Evolutionary conservation across 768 basidiomycete genomes (phyloP).

Genomic region (Pulveroboletus frians): DNA sequence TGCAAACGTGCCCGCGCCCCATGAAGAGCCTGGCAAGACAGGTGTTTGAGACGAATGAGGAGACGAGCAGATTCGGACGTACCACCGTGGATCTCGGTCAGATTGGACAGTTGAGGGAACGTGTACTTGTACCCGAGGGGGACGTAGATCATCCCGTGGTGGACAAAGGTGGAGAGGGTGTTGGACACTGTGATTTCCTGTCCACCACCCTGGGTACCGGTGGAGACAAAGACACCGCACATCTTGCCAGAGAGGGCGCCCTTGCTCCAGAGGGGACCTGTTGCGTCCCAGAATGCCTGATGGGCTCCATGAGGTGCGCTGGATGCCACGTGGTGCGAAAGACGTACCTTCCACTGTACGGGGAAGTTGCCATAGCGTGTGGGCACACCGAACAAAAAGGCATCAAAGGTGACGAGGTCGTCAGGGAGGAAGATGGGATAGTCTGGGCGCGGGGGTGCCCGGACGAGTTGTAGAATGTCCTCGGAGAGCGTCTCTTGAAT

Average conservation of each 20-base stretch:
- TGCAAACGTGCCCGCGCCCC: slow-evolving; percentile 73
- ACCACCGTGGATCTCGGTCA: slow-evolving; percentile 46
- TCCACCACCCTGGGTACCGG: slow-evolving; percentile 45
- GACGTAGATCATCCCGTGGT: slow-evolving; percentile 52
- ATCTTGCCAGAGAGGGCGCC: slow-evolving; percentile 44
- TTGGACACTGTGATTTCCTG: slow-evolving; percentile 38
- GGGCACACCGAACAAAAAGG: slow-evolving; percentile 42
- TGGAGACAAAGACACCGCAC: slow-evolving; percentile 42
- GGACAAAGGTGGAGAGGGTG: slow-evolving; percentile 43
- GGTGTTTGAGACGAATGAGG: too few species aligned
- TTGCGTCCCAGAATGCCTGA: slow-evolving; percentile 45
- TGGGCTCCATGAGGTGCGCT: slow-evolving; percentile 19
- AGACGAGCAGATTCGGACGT: too few species aligned
- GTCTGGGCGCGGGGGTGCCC: slow-evolving; percentile 64
- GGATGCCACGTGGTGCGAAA: not conserved
- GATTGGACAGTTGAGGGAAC: slow-evolving; percentile 35
- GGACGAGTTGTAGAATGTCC: slow-evolving; percentile 64
- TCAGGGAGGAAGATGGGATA: slow-evolving; percentile 39
- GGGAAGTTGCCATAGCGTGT: slow-evolving; percentile 47
- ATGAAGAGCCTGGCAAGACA: slow-evolving; percentile 54
- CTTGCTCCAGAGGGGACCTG: slow-evolving; percentile 42
- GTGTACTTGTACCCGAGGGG: slow-evolving; percentile 48
- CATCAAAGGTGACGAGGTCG: slow-evolving; percentile 33
- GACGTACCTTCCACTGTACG: slow-evolving; percentile 54
- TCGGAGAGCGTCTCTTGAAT: slow-evolving; percentile 77